A percentile compares a stretch with the other conserved stretches of the same genome.
These are phyloP conservation scores for Arabidopsis hybrid DNA, from an alignment of 441 rosid genomes.

Conservation along the genomic window DNA sequence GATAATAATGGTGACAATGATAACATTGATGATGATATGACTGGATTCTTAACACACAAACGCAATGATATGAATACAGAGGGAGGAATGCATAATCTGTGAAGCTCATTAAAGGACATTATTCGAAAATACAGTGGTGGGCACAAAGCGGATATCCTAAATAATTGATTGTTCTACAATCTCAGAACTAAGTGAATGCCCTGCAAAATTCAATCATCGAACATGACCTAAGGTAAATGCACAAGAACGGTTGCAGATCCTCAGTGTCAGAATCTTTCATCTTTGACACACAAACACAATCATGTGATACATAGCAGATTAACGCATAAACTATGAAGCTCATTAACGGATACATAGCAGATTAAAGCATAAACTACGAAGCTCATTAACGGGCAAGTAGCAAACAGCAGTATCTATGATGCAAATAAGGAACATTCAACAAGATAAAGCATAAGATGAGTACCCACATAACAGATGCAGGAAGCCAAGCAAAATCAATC, in stretches of 20 bases:
- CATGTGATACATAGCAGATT: background rate
- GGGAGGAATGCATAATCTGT: background rate
- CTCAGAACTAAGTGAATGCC: background rate
- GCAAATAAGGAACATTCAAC: constrained; percentile 24
- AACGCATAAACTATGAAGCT: background rate
- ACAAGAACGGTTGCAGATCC: constrained; percentile 4
- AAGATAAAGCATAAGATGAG: constrained; percentile 36
- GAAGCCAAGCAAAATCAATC: constrained; percentile 48
- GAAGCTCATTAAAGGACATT: background rate
- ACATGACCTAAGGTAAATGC: background rate
- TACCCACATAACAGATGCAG: constrained; percentile 32
- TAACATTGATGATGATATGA: background rate
- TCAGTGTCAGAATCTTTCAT: constrained; percentile 11
- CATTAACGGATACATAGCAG: too few species aligned
- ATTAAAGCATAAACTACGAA: too few species aligned
- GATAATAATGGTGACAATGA: constrained; percentile 17
- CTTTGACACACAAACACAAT: constrained; percentile 21
- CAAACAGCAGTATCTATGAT: constrained; percentile 24
- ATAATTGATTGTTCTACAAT: too few species aligned
- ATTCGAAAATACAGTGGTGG: background rate
- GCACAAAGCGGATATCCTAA: too few species aligned
- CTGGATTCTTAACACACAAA: too few species aligned
- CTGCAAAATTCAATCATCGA: background rate
- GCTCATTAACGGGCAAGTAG: constrained; percentile 25
- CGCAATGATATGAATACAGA: background rate